phyloP scores from a whole-genome alignment of 441 rosid genomes.

The Pelargonium exstipulatum region DNA sequence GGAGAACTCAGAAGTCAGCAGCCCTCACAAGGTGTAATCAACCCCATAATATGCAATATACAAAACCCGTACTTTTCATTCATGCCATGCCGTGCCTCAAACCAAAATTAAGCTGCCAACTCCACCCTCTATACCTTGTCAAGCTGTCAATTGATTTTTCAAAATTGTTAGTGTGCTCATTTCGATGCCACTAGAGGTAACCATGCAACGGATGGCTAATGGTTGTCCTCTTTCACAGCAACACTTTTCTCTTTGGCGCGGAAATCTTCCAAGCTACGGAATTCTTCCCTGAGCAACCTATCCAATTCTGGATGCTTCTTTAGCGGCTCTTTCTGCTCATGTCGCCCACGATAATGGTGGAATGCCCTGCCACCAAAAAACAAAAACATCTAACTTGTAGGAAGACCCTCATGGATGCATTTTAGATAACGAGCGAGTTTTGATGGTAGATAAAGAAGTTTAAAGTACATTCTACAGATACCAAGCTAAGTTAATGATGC shows the following conservation, averaged over 20 bases:
- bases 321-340: constrained; percentile 40
- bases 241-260: constrained; percentile 41
- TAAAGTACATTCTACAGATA: background rate
- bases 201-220: constrained; percentile 18
- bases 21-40: constrained; percentile 15
- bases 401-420: background rate
- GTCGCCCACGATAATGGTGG: constrained; percentile 63
- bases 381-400: background rate
- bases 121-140: constrained; percentile 18
- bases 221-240: constrained; percentile 35
- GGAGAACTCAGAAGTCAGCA: constrained; percentile 26
- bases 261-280: constrained; percentile 63
- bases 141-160: constrained; percentile 20
- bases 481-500: background rate
- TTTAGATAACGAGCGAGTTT: background rate
- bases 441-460: background rate
- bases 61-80: constrained; percentile 19
- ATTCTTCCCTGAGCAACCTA: constrained; percentile 64
- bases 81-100: background rate
- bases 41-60: constrained; percentile 26
- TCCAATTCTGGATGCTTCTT: constrained; percentile 73
- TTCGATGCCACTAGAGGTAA: background rate
- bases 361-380: constrained; percentile 60
- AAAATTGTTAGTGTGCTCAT: constrained; percentile 34
- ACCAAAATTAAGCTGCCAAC: constrained; percentile 20